A percentile compares a stretch with the other conserved stretches of the same genome.
These are phyloP conservation scores for Citrullus amarus DNA, from an alignment of 306 rosid genomes.

Conservation along the genomic window DNA sequence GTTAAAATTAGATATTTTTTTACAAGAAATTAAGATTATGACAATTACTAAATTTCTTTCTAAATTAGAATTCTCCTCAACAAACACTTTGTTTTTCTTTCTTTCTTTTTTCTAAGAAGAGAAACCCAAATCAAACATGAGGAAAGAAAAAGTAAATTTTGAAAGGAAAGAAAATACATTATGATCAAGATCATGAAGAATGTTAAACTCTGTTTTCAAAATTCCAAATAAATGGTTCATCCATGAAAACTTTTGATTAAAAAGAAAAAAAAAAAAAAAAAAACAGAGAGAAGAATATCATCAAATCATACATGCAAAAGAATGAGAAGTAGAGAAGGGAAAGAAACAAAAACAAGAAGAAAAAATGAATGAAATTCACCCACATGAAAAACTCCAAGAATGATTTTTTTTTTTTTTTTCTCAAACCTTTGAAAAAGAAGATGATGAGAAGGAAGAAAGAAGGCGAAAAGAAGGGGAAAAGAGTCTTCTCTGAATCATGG, in stretches of 20 bases:
- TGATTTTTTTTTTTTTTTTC: too few relatives aligned
- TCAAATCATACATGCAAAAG: background rate
- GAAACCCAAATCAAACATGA: background rate
- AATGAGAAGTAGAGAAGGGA: background rate
- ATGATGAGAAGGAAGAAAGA: background rate
- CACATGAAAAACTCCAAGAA: background rate
- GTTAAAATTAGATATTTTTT: too few relatives aligned
- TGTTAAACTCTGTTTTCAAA: too few relatives aligned
- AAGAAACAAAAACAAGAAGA: background rate
- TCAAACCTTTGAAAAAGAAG: conserved; percentile 28
- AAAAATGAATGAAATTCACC: background rate
- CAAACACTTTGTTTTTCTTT: background rate
- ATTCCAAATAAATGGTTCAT: background rate
- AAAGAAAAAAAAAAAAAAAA: too few relatives aligned
- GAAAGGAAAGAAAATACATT: too few relatives aligned
- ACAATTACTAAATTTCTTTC: background rate
- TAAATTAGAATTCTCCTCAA: background rate
- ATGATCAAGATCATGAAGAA: background rate
- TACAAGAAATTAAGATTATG: background rate
- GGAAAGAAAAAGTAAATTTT: background rate
- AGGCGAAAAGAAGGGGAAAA: background rate
- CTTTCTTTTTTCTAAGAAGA: background rate
- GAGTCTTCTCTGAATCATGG: conserved; percentile 25
- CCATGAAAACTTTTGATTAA: background rate
- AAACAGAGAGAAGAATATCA: background rate